Percentiles rank a stretch among this genome's conserved stretches.
Evolutionary conservation across 2,329 filamentous ascomycete species (phyloP).

Genomic region (Trichoderma lentiforme): DNA sequence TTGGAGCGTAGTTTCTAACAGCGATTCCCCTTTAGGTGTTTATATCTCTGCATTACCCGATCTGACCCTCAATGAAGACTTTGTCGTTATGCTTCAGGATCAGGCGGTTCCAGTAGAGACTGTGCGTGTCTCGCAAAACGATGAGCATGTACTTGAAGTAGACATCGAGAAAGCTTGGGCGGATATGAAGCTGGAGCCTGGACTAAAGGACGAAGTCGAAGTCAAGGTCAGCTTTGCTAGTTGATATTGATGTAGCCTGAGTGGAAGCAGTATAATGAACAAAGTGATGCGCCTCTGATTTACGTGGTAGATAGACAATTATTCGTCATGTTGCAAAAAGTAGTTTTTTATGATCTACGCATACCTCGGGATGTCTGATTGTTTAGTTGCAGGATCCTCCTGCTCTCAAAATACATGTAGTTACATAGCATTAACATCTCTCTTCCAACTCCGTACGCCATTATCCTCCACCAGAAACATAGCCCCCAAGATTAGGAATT

Average conservation of each 20-base stretch:
- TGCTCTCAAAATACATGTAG: slow-evolving; percentile 1
- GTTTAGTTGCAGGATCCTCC: background rate
- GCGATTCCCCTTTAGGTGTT: slow-evolving; percentile 46
- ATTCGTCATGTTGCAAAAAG: background rate
- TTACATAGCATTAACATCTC: slow-evolving; percentile 24
- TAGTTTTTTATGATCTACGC: background rate
- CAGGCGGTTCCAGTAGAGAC: slow-evolving; percentile 64
- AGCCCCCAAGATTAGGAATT: background rate
- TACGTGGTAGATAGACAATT: background rate
- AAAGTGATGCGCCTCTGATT: background rate
- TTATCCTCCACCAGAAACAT: slow-evolving; percentile 18
- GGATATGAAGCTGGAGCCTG: slow-evolving; percentile 63
- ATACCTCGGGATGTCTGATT: slow-evolving; percentile 1
- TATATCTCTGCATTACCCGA: slow-evolving; percentile 69
- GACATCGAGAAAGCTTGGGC: slow-evolving; percentile 77
- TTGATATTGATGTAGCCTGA: slow-evolving; percentile 20
- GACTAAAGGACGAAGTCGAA: slow-evolving; percentile 78
- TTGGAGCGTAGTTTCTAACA: background rate
- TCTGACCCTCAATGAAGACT: slow-evolving; percentile 58
- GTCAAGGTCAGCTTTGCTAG: slow-evolving; percentile 59
- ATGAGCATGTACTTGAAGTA: slow-evolving; percentile 65
- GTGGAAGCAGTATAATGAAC: background rate
- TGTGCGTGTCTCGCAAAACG: slow-evolving; percentile 54
- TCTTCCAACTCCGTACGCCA: slow-evolving; percentile 37
- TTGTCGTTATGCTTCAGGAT: slow-evolving; percentile 73